phyloP scores from a whole-genome alignment of 805 yeast species.

The Kuraishia floccosa region DNA sequence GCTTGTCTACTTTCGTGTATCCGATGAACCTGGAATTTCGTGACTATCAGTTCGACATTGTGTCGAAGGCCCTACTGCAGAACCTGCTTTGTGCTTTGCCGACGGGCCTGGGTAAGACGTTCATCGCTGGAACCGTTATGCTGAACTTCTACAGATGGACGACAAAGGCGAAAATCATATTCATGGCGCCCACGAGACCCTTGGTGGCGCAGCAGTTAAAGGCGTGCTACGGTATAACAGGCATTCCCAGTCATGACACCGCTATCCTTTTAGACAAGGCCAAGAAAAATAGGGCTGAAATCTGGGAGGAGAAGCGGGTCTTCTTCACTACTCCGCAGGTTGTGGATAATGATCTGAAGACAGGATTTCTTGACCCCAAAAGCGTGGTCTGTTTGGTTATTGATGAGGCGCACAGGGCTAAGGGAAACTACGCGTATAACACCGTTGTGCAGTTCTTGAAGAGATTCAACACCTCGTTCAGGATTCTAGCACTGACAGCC shows the following conservation, averaged over 20 bases:
- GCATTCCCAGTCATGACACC: constrained; percentile 64
- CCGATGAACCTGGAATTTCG: constrained; percentile 80
- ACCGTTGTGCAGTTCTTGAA: constrained; percentile 63
- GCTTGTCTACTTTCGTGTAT: constrained; percentile 46
- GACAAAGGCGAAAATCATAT: constrained; percentile 63
- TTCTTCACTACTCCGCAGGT: constrained; percentile 96
- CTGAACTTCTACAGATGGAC: constrained; percentile 86
- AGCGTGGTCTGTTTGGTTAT: constrained; percentile 66
- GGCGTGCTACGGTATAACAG: constrained; percentile 83
- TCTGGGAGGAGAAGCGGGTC: constrained; percentile 72
- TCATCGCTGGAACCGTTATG: constrained; percentile 92
- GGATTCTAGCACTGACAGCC: constrained; percentile 85
- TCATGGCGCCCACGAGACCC: constrained; percentile 97
- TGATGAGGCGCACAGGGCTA: constrained; percentile 94
- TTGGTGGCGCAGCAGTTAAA: constrained; percentile 92
- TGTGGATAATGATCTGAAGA: constrained; percentile 76
- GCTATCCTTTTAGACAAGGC: constrained; percentile 60
- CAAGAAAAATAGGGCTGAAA: constrained; percentile 47
- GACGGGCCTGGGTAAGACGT: constrained; percentile 95
- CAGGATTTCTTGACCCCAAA: constrained; percentile 70
- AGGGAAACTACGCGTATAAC: constrained; percentile 82
- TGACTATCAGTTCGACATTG: constrained; percentile 82
- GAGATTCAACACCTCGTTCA: constrained; percentile 51
- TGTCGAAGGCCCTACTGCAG: constrained; percentile 54
- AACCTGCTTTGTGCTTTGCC: constrained; percentile 87